These are phyloP conservation scores for Amanita phalloides DNA, from an alignment of 768 basidiomycete species.

Conservation along the genomic window DNA sequence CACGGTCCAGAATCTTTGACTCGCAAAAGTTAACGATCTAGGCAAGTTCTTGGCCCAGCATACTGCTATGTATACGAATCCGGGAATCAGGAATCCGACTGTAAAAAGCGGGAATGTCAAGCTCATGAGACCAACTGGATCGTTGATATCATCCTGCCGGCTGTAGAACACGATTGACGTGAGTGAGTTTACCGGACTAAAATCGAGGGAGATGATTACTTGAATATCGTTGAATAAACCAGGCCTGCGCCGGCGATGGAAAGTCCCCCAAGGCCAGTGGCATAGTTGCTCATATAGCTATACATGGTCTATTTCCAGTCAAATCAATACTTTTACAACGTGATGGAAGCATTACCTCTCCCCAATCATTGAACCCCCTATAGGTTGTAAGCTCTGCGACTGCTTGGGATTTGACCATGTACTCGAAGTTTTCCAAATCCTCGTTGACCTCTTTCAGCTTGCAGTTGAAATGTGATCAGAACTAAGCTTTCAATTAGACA, in stretches of 20 bases:
- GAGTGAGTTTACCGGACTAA: not conserved
- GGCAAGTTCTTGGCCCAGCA: slow-evolving; percentile 12
- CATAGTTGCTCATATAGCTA: not conserved
- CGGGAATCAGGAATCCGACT: slow-evolving; percentile 16
- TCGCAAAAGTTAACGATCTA: slow-evolving; percentile 13
- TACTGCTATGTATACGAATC: slow-evolving; percentile 10
- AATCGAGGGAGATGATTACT: slow-evolving; percentile 2
- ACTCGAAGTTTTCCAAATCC: not conserved
- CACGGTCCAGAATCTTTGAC: slow-evolving; percentile 15
- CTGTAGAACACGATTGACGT: not conserved
- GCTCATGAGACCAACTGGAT: slow-evolving; percentile 15
- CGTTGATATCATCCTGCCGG: slow-evolving; percentile 10
- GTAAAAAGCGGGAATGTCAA: slow-evolving; percentile 17
- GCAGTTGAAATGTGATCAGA: no score
- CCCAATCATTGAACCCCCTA: no score
- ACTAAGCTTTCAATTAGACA: not conserved
- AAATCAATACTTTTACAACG: not conserved
- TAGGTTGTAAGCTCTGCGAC: no score
- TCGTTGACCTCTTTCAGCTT: not conserved
- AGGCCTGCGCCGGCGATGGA: slow-evolving; percentile 15
- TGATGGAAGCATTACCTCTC: no score
- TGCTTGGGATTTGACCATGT: no score
- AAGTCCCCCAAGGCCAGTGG: slow-evolving; percentile 8
- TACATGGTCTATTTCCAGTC: not conserved
- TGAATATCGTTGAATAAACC: slow-evolving; percentile 16